These are phyloP conservation scores for Byssochlamys sp. DNA, from an alignment of 2,329 filamentous ascomycete species.

Conservation along the genomic window DNA sequence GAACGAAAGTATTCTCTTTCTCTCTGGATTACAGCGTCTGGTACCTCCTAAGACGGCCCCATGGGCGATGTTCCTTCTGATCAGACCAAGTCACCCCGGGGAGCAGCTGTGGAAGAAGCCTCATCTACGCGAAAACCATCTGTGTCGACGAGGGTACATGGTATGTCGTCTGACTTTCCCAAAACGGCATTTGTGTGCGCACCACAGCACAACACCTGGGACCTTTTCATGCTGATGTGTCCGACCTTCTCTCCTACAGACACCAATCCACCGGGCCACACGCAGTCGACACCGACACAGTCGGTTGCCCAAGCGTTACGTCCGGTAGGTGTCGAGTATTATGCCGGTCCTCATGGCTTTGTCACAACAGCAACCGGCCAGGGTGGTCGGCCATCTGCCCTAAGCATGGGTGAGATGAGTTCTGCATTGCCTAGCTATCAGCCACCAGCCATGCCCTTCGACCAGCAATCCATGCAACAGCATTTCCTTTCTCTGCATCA, in stretches of 20 bases:
- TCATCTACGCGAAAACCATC: constrained; percentile 6
- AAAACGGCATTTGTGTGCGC: not conserved
- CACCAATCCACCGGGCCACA: not conserved
- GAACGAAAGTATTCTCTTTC: not conserved
- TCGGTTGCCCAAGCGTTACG: constrained; percentile 5
- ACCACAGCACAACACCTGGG: not conserved
- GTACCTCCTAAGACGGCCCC: constrained; percentile 6
- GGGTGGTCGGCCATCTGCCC: constrained; percentile 11
- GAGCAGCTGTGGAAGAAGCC: constrained; percentile 8
- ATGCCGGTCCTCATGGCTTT: constrained; percentile 11
- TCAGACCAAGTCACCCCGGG: constrained; percentile 10
- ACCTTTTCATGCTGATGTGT: not conserved
- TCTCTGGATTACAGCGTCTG: not conserved
- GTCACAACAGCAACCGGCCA: constrained; percentile 11
- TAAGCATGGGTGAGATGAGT: constrained; percentile 22
- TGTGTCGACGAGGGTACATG: constrained; percentile 2
- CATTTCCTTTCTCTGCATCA: constrained; percentile 16
- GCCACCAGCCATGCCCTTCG: constrained; percentile 15
- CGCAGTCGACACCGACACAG: constrained; percentile 2
- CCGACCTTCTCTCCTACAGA: not conserved
- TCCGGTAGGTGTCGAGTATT: constrained; percentile 12
- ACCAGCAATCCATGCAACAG: constrained; percentile 18
- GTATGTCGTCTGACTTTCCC: constrained; percentile 7
- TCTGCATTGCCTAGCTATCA: constrained; percentile 20
- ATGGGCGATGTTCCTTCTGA: constrained; percentile 21